Evolutionary conservation across 345 rosid species (phyloP), one percentile per base, ranked within the genome.

Genomic region (Syzygium aqueum): DNA sequence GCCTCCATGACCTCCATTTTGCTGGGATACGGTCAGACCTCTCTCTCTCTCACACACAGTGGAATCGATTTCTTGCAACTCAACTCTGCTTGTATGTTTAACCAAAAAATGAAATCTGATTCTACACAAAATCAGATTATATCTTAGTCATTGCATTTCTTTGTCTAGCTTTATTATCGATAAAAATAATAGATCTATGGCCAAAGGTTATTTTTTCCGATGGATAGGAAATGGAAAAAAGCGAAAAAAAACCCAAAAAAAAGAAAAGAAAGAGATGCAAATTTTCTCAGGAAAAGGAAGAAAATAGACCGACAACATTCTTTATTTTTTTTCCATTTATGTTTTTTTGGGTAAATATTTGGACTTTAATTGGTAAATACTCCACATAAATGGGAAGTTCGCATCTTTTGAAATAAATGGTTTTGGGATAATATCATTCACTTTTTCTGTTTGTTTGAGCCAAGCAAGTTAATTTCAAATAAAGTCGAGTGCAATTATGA

Each of bases 1-100:
- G 98, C 97, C 85, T 96, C 98, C 89, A 93, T 95, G 98, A 94
- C 96, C 88, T 96, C 97, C 5, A 89, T 95, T 88, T 91, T 96
- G 86, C 94, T 95, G 43, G 98, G 98, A 59, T 96, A 96, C 67
- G 98, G 98, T 95, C 40, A 88, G 91, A 85, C 83, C 9, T 7
- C 46, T 12, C 23, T 12, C 86, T 37, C 50, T 54, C 9, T 37
- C 51, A n/a, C 51, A 25, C 28, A 16, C 46, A 43, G 6, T 43
- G 46, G 46, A 61, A 61, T 13, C 73, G n/a, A 61, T 30, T 8
- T n/a, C 37, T 61, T n/a, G 33, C 17, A n/a, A 15, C 33, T 61
- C 73, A 14, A 61, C 73, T 61, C 33, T 61, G 33, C n/a, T 43
- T 43, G 46, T 43, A 43, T 43, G 46, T 43, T 43, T 43, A 43